Percentiles rank a stretch among this genome's conserved stretches.
phyloP scores from a whole-genome alignment of 768 basidiomycete species.

The Trametes sanguinea region DNA sequence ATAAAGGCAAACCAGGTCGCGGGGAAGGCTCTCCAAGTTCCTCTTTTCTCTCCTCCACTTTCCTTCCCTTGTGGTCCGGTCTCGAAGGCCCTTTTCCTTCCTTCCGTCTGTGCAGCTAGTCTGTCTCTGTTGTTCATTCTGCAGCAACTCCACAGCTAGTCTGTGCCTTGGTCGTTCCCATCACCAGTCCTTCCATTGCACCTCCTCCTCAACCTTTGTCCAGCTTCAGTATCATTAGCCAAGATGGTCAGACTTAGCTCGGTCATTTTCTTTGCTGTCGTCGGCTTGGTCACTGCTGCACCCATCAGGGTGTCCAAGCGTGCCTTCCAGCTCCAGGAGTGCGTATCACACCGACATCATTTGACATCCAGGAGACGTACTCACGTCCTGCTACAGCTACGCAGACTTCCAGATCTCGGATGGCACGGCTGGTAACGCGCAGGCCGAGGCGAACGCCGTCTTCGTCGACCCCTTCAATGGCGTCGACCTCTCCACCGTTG shows the following conservation, averaged over 20 bases:
- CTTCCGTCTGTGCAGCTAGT: conserved; percentile 21
- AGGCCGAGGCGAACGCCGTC: conserved; percentile 40
- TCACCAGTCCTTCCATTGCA: background rate
- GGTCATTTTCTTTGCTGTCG: conserved; percentile 8
- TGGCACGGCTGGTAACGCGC: conserved; percentile 39
- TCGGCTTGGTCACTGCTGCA: conserved; percentile 13
- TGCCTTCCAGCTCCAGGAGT: conserved; percentile 17
- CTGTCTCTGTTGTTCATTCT: conserved; percentile 24
- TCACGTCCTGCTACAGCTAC: conserved; percentile 31
- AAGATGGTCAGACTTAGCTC: conserved; percentile 20
- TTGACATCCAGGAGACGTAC: no score
- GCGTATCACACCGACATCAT: background rate
- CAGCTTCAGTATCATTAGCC: background rate
- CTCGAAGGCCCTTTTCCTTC: conserved; percentile 23
- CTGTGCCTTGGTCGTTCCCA: conserved; percentile 12
- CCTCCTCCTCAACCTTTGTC: background rate
- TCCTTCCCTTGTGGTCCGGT: conserved; percentile 24
- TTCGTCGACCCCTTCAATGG: conserved; percentile 40
- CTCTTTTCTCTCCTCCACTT: conserved; percentile 23
- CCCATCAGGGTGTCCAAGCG: conserved; percentile 15
- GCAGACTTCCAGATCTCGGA: conserved; percentile 44
- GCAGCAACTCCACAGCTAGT: conserved; percentile 25
- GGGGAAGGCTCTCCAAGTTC: background rate
- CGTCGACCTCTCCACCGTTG: conserved; percentile 38
- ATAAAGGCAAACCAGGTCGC: conserved; percentile 1